Evolutionary conservation across 1,284 basidiomycete species (phyloP).

Genomic region (Fomitopsis pinicola): DNA sequence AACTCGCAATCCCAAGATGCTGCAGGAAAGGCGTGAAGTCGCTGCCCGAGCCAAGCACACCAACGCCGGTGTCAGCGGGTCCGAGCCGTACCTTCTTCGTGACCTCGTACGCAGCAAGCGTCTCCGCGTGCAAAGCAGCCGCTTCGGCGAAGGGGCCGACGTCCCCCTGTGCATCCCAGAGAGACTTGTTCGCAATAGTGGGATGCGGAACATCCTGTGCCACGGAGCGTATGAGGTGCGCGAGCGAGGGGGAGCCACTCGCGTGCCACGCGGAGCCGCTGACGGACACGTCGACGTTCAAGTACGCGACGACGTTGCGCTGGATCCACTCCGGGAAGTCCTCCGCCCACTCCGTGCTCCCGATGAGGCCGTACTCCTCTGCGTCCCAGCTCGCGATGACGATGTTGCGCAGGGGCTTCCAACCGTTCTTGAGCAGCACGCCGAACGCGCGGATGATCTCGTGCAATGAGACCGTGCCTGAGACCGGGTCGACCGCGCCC

Average conservation of each 20-base stretch:
- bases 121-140: constrained; percentile 23
- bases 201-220: constrained; percentile 72
- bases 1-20: constrained; percentile 51
- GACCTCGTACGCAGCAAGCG: constrained; percentile 23
- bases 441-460: constrained; percentile 87
- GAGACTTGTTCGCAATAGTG: constrained; percentile 42
- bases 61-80: constrained; percentile 29
- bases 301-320: constrained; percentile 78
- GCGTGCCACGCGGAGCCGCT: constrained; percentile 61
- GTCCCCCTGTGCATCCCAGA: constrained; percentile 67
- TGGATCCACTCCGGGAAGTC: constrained; percentile 83
- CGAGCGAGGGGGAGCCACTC: constrained; percentile 71
- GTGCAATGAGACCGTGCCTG: constrained; percentile 82
- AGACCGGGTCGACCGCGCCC: constrained; percentile 84
- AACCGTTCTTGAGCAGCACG: constrained; percentile 65
- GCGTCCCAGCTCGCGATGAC: constrained; percentile 93
- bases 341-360: constrained; percentile 87
- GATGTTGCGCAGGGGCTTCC: constrained; percentile 87
- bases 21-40: constrained; percentile 85
- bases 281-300: constrained; percentile 78
- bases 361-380: constrained; percentile 90
- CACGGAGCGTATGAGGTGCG: constrained; percentile 63
- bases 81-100: constrained; percentile 17
- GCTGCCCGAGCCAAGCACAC: constrained; percentile 52
- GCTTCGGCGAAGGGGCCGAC: constrained; percentile 45